Evolutionary conservation across 176 grass and related monocot genomes (phyloP).

Genomic region (Ensete glaucum): DNA sequence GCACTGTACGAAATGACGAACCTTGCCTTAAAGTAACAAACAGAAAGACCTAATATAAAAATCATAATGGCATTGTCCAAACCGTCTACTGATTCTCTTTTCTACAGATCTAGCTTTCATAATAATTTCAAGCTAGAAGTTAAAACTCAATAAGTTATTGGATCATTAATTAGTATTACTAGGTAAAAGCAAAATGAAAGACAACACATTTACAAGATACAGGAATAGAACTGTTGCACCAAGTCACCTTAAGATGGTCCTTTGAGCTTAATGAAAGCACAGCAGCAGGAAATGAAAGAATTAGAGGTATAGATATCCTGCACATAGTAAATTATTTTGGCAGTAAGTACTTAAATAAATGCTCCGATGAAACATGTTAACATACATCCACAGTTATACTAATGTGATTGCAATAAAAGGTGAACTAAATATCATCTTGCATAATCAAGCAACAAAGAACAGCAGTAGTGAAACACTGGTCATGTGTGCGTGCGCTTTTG

Average conservation of each 20-base stretch:
- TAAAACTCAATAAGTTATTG: too few relatives aligned
- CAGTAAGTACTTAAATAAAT: not conserved
- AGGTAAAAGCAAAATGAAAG: not conserved
- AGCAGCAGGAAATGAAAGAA: conserved; percentile 82
- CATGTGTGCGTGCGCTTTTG: too few relatives aligned
- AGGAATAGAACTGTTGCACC: not conserved
- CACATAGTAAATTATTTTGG: not conserved
- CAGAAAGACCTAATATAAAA: too few relatives aligned
- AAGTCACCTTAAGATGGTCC: conserved; percentile 84
- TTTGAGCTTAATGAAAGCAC: conserved; percentile 85
- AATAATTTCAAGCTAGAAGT: too few relatives aligned
- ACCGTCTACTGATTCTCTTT: too few relatives aligned
- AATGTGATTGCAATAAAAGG: not conserved
- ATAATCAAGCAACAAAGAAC: too few relatives aligned
- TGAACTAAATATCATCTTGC: not conserved
- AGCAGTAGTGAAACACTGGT: too few relatives aligned
- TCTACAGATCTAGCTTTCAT: too few relatives aligned
- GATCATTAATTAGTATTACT: too few relatives aligned
- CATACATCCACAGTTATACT: not conserved
- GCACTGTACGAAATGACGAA: too few relatives aligned
- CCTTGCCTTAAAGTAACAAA: too few relatives aligned
- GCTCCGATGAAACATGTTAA: not conserved
- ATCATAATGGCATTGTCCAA: too few relatives aligned
- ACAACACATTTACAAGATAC: not conserved
- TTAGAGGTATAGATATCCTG: conserved; percentile 72